Conservation (phyloP, 441 rosid genomes). For the Dalechampia spathulata region DNA sequence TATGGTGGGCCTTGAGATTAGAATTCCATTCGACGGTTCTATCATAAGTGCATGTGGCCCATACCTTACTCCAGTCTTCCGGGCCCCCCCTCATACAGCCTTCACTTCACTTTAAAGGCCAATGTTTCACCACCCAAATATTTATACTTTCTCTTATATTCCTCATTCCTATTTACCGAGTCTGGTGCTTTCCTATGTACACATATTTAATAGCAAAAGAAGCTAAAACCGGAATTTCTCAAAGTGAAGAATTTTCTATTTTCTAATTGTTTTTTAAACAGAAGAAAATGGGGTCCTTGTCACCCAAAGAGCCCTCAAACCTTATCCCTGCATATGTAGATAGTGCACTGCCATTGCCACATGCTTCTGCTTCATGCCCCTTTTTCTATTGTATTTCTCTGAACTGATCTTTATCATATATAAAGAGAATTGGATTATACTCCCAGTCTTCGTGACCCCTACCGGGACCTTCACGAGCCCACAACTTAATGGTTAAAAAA, state of each 20-base stretch:
- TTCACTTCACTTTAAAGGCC: too few relatives aligned
- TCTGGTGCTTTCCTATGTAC: not conserved
- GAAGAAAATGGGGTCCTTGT: constrained; percentile 10
- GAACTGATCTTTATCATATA: too few relatives aligned
- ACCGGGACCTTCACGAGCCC: too few relatives aligned
- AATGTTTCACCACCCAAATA: too few relatives aligned
- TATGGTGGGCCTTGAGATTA: constrained; percentile 9
- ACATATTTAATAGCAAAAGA: not conserved
- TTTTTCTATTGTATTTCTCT: too few relatives aligned
- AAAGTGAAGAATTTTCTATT: not conserved
- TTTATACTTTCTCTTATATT: too few relatives aligned
- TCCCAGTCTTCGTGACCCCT: too few relatives aligned
- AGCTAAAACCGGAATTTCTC: constrained; percentile 3
- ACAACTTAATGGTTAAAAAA: too few relatives aligned
- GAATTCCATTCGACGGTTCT: not conserved
- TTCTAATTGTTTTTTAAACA: too few relatives aligned
- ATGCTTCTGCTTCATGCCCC: constrained; percentile 4
- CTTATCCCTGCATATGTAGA: not conserved
- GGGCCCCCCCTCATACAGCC: constrained; percentile 11
- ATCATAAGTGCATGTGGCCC: constrained; percentile 18
- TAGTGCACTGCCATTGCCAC: constrained; percentile 17
- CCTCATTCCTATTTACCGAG: too few relatives aligned
- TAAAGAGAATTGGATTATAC: too few relatives aligned
- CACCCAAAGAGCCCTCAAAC: constrained; percentile 10
- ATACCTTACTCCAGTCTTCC: constrained; percentile 6